Base-by-base conservation (phyloP, 2,329 filamentous ascomycete species). In the Claviceps purpurea region DNA sequence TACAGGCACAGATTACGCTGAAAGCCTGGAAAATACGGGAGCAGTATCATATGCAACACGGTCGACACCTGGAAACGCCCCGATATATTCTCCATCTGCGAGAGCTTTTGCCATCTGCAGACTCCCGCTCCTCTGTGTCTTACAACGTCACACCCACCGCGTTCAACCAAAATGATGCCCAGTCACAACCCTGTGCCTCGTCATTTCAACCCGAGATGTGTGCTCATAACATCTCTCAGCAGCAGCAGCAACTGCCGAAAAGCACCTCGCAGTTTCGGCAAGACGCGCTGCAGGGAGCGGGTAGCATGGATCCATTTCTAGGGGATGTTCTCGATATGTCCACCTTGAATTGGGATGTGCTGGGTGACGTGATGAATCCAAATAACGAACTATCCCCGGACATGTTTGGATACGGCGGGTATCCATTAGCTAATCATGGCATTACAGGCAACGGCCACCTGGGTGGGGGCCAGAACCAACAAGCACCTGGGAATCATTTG, bases 11-110 rank as follows among this genome's bases (percentile, higher is more conserved):
- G 20, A 71, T 73, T 44, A 66, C 73, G 4, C 64, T 79, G 53
- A 73, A 72, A 56, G 77, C 73, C 0, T 81, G 78, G 78, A 70
- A 65, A 54, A 65, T 63, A n/a, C 71, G 77, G 11, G 74, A 77
- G 57, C 65, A 66, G 37, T 63, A 68, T 0, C 62, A 75, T 14
- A 56, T 58, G 2, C 61, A 68, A 44, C 58, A 61, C 4, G 73
- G 74, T 1, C 59, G 63, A 18, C 50, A 59, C 1, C 64, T 73
- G 14, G 64, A 72, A 16, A 66, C 65, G 16, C 77, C 77, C 0
- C 57, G 57, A 4, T 79, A 70, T 47, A 69, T 81, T 40, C 58
- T 63, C 18, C 72, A 66, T 41, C 64, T 81, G 11, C 71, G 69
- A 43, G 61, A 67, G 1, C 57, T 68, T 20, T 61, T 78, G 24